Percentiles rank a stretch among this genome's conserved stretches.
Evolutionary conservation across 768 basidiomycete species (phyloP).

Genomic region (Termitomyces sp.): DNA sequence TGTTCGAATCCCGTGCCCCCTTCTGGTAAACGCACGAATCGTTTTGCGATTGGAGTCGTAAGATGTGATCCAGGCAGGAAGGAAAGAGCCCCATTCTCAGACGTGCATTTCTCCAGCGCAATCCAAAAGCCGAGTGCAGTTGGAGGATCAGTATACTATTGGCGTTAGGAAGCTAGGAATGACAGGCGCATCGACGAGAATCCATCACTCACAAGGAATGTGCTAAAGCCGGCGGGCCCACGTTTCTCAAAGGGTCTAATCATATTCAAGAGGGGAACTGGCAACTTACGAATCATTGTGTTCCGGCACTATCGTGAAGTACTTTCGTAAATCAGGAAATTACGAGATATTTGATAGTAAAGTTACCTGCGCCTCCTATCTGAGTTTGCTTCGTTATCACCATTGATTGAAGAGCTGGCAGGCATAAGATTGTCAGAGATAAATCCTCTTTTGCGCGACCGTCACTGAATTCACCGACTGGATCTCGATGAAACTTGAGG

Average conservation of each 20-base stretch:
- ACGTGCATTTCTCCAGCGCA: conserved; percentile 84
- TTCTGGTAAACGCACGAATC: conserved; percentile 72
- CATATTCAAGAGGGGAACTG: neutral
- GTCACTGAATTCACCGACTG: conserved; percentile 51
- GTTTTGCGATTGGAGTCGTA: conserved; percentile 64
- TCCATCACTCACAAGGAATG: conserved; percentile 54
- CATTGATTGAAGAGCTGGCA: conserved; percentile 84
- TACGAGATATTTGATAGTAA: neutral
- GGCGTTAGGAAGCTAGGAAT: neutral
- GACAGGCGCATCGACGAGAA: neutral
- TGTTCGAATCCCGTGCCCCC: conserved; percentile 86
- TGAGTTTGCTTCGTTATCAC: conserved; percentile 91
- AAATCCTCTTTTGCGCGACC: neutral
- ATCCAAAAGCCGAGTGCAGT: conserved; percentile 97
- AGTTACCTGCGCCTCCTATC: conserved; percentile 84
- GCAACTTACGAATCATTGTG: conserved; percentile 87
- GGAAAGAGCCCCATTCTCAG: conserved; percentile 76
- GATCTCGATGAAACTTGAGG: conserved; percentile 79
- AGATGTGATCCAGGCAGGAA: conserved; percentile 92
- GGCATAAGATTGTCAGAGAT: neutral
- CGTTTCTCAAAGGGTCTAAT: neutral
- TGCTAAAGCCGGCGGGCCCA: conserved; percentile 33
- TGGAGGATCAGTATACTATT: conserved; percentile 88
- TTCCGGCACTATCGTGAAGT: conserved; percentile 55
- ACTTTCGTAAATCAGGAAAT: neutral